Evolutionary conservation across 2,329 filamentous ascomycete genomes (phyloP), one percentile per base, ranked within the genome.

Genomic region (Calonectria ilicicola): DNA sequence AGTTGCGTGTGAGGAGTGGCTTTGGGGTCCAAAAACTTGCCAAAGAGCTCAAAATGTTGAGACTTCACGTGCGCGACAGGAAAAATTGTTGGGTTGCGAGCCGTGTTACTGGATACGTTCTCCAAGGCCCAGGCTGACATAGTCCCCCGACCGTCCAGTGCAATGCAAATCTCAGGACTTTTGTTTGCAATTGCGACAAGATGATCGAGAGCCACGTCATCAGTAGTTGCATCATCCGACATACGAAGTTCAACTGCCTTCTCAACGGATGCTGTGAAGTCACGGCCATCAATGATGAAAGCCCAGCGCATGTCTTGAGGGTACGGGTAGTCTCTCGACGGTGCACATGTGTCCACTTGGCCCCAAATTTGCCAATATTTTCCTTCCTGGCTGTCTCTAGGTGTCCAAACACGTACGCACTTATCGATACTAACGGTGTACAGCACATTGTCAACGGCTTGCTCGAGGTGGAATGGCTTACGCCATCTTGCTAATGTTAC

Each of bases 81-180:
- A 86, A 97, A 97, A n/a, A 96, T 90, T 74, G 92, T 91, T 32
- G 91, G 88, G 5, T 89, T 87, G 72, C 90, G 91, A 76, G 90
- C 91, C 38, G 88, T 86, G 80, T 93, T 95, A 78, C 91, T 92
- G 42, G 93, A 93, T 23, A 98, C 90, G 80, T 96, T 96, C 82
- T 98, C 96, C 69, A 99, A 85, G 0, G 95, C 96, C 94, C 96
- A 98, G 0, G 95, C 95, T 47, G 94, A 95, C 93, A 98, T 95
- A 76, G 93, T 92, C 1, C 96, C 96, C 60, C 89, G 87, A n/a
- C 93, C 92, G 83, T 98, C 95, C 60, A 98, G 87, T 10, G 96
- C 92, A 27, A 98, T 89, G 76, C 95, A 97, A 3, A 99, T 91
- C 81, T 99, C 97, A 0, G 96, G 95, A 69, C 90, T 94, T 65